Percentiles rank a stretch among this genome's conserved stretches.
Evolutionary conservation across 202 grass and related monocot genomes (phyloP).

Genomic region (Setaria italica): DNA sequence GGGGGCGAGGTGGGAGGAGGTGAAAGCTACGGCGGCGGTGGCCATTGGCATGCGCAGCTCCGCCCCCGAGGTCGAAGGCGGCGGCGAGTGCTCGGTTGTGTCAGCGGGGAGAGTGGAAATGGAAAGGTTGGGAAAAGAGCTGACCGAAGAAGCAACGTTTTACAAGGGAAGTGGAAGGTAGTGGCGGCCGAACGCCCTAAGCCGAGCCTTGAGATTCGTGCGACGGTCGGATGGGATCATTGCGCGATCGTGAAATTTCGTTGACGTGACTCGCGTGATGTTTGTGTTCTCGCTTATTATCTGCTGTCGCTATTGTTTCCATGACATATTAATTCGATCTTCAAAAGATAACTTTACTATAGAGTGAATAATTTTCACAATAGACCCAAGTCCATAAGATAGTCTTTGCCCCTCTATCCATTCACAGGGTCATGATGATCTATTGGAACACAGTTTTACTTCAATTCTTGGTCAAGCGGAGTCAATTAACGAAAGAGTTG

Average conservation of each 20-base stretch:
- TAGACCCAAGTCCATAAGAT: too few relatives aligned
- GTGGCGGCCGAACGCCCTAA: background rate
- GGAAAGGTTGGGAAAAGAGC: background rate
- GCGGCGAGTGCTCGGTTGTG: slow-evolving; percentile 28
- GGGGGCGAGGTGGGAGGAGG: slow-evolving; percentile 17
- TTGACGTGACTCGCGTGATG: background rate
- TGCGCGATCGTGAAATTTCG: background rate
- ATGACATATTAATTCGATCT: too few relatives aligned
- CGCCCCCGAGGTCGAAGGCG: slow-evolving; percentile 28
- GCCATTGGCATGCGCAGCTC: slow-evolving; percentile 47
- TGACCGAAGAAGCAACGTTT: background rate
- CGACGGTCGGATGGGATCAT: background rate
- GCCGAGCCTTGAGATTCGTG: slow-evolving; percentile 19
- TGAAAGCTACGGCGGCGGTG: slow-evolving; percentile 7
- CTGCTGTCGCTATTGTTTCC: too few relatives aligned
- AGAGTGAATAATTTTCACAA: too few relatives aligned
- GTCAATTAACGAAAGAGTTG: too few relatives aligned
- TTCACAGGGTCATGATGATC: too few relatives aligned
- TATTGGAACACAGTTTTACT: too few relatives aligned
- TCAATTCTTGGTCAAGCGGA: too few relatives aligned
- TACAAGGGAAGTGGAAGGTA: background rate
- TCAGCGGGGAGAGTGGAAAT: slow-evolving; percentile 4
- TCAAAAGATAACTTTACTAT: too few relatives aligned
- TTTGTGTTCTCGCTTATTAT: background rate
- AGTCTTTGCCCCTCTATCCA: too few relatives aligned